Evolutionary conservation across 2,329 filamentous ascomycete species (phyloP).

Genomic region (Calonectria pauciramosa): DNA sequence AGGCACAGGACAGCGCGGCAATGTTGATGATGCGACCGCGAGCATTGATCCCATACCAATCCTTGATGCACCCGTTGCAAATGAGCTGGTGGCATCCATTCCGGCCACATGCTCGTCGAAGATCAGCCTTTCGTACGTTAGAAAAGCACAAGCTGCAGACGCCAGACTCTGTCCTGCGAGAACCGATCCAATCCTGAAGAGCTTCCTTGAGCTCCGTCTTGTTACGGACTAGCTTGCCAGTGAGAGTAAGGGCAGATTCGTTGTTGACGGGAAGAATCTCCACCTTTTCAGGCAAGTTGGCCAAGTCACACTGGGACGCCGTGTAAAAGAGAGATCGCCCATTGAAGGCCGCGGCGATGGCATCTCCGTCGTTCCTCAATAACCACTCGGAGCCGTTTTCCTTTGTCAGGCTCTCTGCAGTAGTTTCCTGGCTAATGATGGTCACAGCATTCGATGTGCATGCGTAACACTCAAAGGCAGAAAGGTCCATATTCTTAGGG

Average conservation of each 20-base stretch:
- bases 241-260: constrained; percentile 45
- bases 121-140: constrained; percentile 49
- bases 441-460: constrained; percentile 54
- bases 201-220: constrained; percentile 48
- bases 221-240: constrained; percentile 60
- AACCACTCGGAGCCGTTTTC: constrained; percentile 62
- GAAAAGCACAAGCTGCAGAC: constrained; percentile 63
- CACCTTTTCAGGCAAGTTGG: constrained; percentile 53
- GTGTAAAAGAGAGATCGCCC: constrained; percentile 57
- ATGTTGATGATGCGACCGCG: constrained; percentile 60
- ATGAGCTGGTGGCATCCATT: constrained; percentile 59
- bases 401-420: constrained; percentile 50
- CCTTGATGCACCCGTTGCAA: constrained; percentile 55
- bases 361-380: constrained; percentile 54
- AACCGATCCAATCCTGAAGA: constrained; percentile 54
- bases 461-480: constrained; percentile 56
- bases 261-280: constrained; percentile 49
- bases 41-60: constrained; percentile 63
- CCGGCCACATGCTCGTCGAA: constrained; percentile 60
- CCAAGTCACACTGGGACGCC: constrained; percentile 49
- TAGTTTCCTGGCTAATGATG: constrained; percentile 54
- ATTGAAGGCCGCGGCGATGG: constrained; percentile 53
- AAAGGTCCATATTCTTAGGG: constrained; percentile 47
- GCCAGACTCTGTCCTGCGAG: constrained; percentile 54
- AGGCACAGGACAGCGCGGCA: constrained; percentile 63